Base-by-base conservation (phyloP, 495 filamentous ascomycete genomes). In the Neurospora intermedia region DNA sequence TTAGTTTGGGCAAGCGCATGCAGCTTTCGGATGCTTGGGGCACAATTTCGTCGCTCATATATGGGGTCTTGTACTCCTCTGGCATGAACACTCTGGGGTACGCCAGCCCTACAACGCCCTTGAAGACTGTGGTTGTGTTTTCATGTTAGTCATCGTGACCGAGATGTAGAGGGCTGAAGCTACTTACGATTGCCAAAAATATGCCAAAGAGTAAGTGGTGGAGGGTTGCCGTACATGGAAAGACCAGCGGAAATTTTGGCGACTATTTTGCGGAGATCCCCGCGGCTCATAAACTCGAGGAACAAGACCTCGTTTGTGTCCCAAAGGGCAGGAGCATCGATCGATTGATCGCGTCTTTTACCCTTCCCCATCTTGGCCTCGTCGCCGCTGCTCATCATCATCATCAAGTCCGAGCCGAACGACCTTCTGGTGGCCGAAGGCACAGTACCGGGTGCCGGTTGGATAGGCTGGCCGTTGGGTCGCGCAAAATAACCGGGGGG, bases 151-250 rank as follows among this genome's bases (percentile, higher is more conserved):
- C 18, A 10, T 71, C 23, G 27, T 23, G 11, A n/a, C 31, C 8
- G 13, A 15, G 11, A 31, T 31, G 54, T 16, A 35, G 54, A 10
- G 10, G 13, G 20, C 9, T 6, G 23, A 20, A 35, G 5, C 13
- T 9, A 72, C 75, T 72, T 42, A 76, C 75, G 59, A 43, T 70
- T 75, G 41, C 73, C 69, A 39, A 77, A 77, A 0, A 75, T 41
- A 8, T 72, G 62, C 74, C 75, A 77, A 9, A 75, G 45, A 62
- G 13, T 16, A 62, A 62, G 54, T 62, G 54, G 27, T 31, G 54
- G 54, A 31, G 13, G 13, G 54, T 4, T 62, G 54, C 54, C 54
- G 13, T 6, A 71, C 69, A 42, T 48, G 23, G 4, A 59, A 54
- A 18, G 23, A 16, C 16, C 13, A 16, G 23, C 20, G 74, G 70